Base-by-base conservation (phyloP, 441 rosid species). In the Capsella rubella region DNA sequence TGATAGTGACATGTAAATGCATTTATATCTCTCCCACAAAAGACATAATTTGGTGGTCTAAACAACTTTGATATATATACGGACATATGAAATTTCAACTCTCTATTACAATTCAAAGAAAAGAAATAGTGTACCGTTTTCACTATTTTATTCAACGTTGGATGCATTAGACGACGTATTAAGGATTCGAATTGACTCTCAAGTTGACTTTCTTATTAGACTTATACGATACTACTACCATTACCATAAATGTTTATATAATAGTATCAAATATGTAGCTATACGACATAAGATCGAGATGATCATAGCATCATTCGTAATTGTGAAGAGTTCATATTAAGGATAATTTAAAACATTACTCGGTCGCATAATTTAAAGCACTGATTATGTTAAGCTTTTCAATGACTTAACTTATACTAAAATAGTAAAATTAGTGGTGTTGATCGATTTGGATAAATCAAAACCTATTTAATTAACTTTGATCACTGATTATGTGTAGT, bases 1-100 rank as follows among this genome's bases (percentile, higher is more conserved):
- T 42, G 64, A 67, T 53, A 35, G 15, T 57, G 72, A 76, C 32
- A 56, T 70, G 60, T 55, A 61, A 55, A 69, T 70, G 75, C 80
- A 70, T 70, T 76, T 56, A 64, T 64, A 39, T 13, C 16, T 45
- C 74, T 64, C 51, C 74, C 79, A 55, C 52, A 63, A 69, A 63
- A 64, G 53, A 47, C 74, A 45, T 15, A 32, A 43, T 39, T 46
- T 40, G 66, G 66, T 40, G 66, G 66, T 69, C 75, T 54, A 62
- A 18, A 37, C 75, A 61, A 46, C 59, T 62, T 27, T 46, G 11
- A 53, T 54, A 15, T 8, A 8, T 49, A 61, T 39, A 67, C 16
- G 47, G 78, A 64, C 56, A 60, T 18, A 18, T 52, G 28, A 59
- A 58, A 40, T 67, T 67, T 42, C 62, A 59, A 54, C 31, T 37